phyloP scores from a whole-genome alignment of 768 basidiomycete genomes.

The Xerocomellus amylosporus region DNA sequence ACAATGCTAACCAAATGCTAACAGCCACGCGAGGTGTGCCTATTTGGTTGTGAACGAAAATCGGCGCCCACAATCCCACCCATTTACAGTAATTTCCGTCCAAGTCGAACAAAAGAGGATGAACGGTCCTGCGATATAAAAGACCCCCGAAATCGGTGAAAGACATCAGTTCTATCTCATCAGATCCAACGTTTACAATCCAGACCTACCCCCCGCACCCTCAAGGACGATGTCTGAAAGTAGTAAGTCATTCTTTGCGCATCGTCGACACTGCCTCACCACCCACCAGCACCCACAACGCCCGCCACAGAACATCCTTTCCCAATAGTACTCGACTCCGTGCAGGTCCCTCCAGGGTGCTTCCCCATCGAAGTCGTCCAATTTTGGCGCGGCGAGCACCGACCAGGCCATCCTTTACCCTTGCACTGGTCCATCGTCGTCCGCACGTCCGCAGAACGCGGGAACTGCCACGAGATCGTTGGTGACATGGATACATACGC shows the following conservation, averaged over 20 bases:
- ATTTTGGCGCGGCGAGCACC: conserved; percentile 29
- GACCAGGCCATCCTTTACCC: conserved; percentile 10
- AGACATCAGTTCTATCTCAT: neutral
- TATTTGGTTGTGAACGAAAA: neutral
- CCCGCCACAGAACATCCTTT: neutral
- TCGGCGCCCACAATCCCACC: conserved; percentile 1
- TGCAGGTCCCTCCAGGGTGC: conserved; percentile 15
- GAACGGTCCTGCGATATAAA: conserved; percentile 1
- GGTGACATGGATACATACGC: conserved; percentile 27
- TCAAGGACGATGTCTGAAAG: conserved; percentile 3
- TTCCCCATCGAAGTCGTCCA: conserved; percentile 28
- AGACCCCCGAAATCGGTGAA: neutral
- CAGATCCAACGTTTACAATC: neutral
- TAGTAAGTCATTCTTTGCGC: neutral
- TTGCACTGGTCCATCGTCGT: conserved; percentile 30
- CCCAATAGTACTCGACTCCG: conserved; percentile 10
- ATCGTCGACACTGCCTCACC: neutral
- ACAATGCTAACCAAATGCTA: neutral
- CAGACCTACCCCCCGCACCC: neutral
- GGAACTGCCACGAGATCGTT: conserved; percentile 29
- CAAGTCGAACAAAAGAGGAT: conserved; percentile 3
- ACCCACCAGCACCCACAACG: neutral
- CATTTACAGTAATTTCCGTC: neutral
- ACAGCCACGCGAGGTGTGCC: neutral
- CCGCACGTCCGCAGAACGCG: conserved; percentile 17